A percentile compares a stretch with the other conserved stretches of the same genome.
These are phyloP conservation scores for Lichtheimia corymbifera DNA, from an alignment of 371 early-diverging fungal species.

Conservation along the genomic window DNA sequence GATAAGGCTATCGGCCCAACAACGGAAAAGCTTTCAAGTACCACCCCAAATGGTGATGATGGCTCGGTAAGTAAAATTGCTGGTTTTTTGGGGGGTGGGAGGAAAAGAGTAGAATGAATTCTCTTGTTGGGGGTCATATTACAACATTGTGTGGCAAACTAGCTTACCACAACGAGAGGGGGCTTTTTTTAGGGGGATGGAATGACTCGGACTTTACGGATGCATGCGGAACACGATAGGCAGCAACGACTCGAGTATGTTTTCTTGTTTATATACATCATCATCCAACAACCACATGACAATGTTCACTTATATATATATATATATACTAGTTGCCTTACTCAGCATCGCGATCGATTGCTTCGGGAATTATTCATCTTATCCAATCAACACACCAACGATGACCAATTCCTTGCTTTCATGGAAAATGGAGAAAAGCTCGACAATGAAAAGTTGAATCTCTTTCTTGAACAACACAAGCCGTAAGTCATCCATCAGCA, in stretches of 20 bases:
- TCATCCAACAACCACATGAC: background rate
- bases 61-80: background rate
- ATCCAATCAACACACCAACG: background rate
- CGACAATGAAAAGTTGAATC: slow-evolving; percentile 20
- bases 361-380: slow-evolving; percentile 11
- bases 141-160: background rate
- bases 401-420: slow-evolving; percentile 23
- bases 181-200: background rate
- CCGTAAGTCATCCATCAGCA: slow-evolving; percentile 3
- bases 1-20: slow-evolving; percentile 2
- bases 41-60: background rate
- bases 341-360: slow-evolving; percentile 5
- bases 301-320: background rate
- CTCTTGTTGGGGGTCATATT: slow-evolving; percentile 1
- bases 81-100: no score
- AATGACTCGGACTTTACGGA: slow-evolving; percentile 2
- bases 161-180: no score
- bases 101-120: background rate
- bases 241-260: slow-evolving; percentile 8
- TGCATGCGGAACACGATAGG: slow-evolving; percentile 6
- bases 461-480: slow-evolving; percentile 34
- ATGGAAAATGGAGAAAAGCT: slow-evolving; percentile 19
- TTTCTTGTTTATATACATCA: background rate
- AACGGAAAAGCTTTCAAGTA: background rate
- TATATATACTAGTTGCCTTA: background rate